Evolutionary conservation across 208 protist species (phyloP), one percentile per base, ranked within the genome.

Genomic region (Trypanosoma conorhini): DNA sequence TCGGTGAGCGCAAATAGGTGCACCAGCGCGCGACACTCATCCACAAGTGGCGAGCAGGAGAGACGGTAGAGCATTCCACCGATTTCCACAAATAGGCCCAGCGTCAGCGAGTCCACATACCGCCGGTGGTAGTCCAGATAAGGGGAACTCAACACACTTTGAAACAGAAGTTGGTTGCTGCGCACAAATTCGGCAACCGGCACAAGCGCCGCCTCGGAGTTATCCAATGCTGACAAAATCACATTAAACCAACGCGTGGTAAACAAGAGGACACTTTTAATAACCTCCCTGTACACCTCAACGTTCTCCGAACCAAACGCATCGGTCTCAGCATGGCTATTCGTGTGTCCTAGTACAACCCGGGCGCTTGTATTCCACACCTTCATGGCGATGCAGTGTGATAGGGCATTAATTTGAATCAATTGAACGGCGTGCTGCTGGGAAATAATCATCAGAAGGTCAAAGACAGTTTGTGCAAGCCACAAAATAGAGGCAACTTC

Each of bases 161-260:
- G 82, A 56, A 94, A 80, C 62, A 94, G 67, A 26, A 72, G 77
- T 24, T 86, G 88, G 61, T 84, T 74, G 12, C 75, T 44, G 50
- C 77, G 72, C 21, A 94, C 74, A 76, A 94, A 94, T 30, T 84
- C 70, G 22, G 85, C 84, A 64, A 92, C 76, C 48, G 79, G 73
- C 28, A 78, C 54, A 28, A 90, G 63, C 17, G 84, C 74, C 12
- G 63, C 46, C n/a, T 80, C 57, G 13, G 88, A 80, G 30, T 91
- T 81, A 35, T 81, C 75, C 22, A 89, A 48, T 51, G 64, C 50
- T 46, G 84, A 79, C n/a, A 89, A 70, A 58, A 92, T 65, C 24
- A 81, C 57, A 73, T 91, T 92, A 48, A 91, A 75, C 88, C 88
- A 94, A 30, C 86, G 77, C 65, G 79, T 70, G 7, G 79, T 72